Conservation (phyloP, 306 rosid genomes). For the Dalbergia cochinchinensis region DNA sequence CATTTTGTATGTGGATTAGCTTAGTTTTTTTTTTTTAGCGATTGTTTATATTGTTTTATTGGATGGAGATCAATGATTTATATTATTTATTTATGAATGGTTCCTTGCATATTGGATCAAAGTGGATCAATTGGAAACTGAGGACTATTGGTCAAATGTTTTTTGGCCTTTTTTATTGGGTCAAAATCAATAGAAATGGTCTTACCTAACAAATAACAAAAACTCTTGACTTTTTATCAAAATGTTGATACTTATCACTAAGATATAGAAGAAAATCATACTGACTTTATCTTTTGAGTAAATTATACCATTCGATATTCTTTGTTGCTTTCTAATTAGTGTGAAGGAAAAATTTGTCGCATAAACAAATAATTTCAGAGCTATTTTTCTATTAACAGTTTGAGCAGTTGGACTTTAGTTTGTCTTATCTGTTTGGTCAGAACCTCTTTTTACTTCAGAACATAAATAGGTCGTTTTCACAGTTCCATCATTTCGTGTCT, state of each 20-base stretch:
- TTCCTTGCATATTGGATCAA: constrained; percentile 8
- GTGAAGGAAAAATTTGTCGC: constrained; percentile 15
- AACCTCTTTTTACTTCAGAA: constrained; percentile 25
- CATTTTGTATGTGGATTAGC: too few species aligned
- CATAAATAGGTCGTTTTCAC: constrained; percentile 31
- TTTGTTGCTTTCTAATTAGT: constrained; percentile 28
- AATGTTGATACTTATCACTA: constrained; percentile 24
- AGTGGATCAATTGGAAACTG: constrained; percentile 9
- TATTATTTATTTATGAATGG: constrained; percentile 16
- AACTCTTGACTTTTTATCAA: constrained; percentile 49
- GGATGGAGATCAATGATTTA: not conserved
- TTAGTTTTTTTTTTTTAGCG: too few species aligned
- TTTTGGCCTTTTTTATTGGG: constrained; percentile 5
- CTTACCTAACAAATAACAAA: constrained; percentile 58
- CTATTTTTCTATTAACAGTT: constrained; percentile 15
- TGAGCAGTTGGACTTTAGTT: constrained; percentile 34
- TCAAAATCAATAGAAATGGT: constrained; percentile 40
- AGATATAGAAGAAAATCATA: constrained; percentile 20
- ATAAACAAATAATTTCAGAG: constrained; percentile 32
- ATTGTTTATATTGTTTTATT: not conserved
- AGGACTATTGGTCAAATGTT: not conserved
- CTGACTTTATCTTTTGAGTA: constrained; percentile 43
- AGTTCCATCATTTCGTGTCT: constrained; percentile 15
- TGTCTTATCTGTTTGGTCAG: constrained; percentile 12
- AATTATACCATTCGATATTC: constrained; percentile 5